phyloP scores from a whole-genome alignment of 371 early-diverging fungal genomes.

The Funneliformis caledonium region DNA sequence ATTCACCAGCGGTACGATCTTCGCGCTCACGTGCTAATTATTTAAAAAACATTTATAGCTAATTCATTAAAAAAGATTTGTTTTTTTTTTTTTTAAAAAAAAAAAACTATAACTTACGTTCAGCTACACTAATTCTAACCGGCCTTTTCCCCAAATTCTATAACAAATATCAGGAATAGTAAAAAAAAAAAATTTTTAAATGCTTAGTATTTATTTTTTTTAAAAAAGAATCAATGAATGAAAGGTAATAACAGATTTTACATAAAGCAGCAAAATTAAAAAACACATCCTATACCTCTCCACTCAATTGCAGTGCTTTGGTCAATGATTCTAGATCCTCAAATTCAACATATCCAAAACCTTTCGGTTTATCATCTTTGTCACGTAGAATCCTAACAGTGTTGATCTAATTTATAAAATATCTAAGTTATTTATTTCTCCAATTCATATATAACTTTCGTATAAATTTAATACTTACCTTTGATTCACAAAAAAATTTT shows the following conservation, averaged over 20 bases:
- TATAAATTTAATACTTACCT: slow-evolving; percentile 49
- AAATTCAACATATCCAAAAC: slow-evolving; percentile 95
- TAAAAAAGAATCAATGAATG: not conserved
- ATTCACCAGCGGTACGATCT: slow-evolving; percentile 53
- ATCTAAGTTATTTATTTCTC: not conserved
- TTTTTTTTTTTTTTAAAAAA: too few species aligned
- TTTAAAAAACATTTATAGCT: slow-evolving; percentile 17
- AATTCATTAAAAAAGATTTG: not conserved
- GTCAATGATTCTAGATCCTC: slow-evolving; percentile 80
- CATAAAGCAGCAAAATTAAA: not conserved
- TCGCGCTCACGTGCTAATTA: slow-evolving; percentile 48
- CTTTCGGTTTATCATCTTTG: slow-evolving; percentile 81
- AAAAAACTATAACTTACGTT: slow-evolving; percentile 61
- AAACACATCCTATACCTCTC: slow-evolving; percentile 48
- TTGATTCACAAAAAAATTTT: slow-evolving; percentile 70
- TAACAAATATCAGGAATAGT: slow-evolving; percentile 23
- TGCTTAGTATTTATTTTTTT: not conserved
- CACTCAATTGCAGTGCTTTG: slow-evolving; percentile 73
- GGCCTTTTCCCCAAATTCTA: slow-evolving; percentile 67
- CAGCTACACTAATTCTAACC: slow-evolving; percentile 87
- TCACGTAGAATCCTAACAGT: slow-evolving; percentile 76
- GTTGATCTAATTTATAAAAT: slow-evolving; percentile 50
- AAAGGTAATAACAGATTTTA: not conserved
- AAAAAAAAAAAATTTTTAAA: not conserved
- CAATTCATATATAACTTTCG: not conserved